Evolutionary conservation across 805 yeast species (phyloP).

Genomic region (Debaryomyces maramus): DNA sequence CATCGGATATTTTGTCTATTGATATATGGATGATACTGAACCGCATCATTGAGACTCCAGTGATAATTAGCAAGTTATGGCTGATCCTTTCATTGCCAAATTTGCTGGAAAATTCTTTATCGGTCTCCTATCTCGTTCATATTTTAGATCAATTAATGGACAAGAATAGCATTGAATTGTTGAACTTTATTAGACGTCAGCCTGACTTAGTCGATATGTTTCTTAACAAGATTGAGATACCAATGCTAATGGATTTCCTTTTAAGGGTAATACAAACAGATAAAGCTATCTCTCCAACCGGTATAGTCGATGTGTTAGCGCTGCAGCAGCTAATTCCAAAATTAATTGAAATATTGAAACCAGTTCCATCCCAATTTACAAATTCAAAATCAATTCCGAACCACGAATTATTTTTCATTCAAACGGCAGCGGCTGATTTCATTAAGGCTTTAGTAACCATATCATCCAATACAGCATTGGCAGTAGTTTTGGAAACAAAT

Average conservation of each 20-base stretch:
- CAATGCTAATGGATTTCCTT: constrained; percentile 91
- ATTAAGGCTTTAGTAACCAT: constrained; percentile 90
- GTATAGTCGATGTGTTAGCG: constrained; percentile 74
- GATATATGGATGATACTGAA: constrained; percentile 46
- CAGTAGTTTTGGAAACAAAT: constrained; percentile 83
- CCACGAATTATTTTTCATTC: constrained; percentile 49
- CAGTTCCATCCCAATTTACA: constrained; percentile 58
- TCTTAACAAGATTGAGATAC: constrained; percentile 83
- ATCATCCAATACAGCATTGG: constrained; percentile 73
- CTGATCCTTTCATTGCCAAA: constrained; percentile 32
- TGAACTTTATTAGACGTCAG: constrained; percentile 67
- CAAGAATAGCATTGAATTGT: constrained; percentile 56
- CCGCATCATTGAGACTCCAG: constrained; percentile 42
- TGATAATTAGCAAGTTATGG: constrained; percentile 43
- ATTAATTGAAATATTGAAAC: constrained; percentile 68
- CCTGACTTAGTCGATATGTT: constrained; percentile 74
- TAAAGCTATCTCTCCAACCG: constrained; percentile 85
- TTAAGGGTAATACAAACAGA: constrained; percentile 90
- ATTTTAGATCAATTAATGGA: constrained; percentile 85
- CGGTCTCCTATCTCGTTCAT: constrained; percentile 49
- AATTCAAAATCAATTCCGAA: constrained; percentile 23
- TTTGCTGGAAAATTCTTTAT: constrained; percentile 37
- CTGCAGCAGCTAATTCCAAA: constrained; percentile 72
- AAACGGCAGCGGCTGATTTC: constrained; percentile 94
- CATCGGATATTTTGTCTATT: constrained; percentile 41